Evolutionary conservation across 352 stramenopile species (phyloP).

Genomic region (Thalassiosira oceanica): DNA sequence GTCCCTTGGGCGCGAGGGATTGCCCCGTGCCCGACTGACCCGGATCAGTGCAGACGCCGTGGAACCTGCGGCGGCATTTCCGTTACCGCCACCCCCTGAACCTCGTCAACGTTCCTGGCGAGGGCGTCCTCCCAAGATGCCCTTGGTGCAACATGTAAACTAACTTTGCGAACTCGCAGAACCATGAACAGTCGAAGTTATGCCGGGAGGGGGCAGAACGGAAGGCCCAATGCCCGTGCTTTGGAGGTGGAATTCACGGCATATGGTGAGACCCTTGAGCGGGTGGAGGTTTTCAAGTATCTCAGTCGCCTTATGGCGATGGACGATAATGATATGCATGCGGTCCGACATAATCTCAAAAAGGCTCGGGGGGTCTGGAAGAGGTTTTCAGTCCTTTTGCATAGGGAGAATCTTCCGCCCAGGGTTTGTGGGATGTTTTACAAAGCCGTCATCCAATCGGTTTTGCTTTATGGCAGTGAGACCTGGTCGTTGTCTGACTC

Average conservation of each 20-base stretch:
- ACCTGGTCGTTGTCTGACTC: conserved; percentile 17
- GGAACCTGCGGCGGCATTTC: neutral
- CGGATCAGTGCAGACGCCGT: neutral
- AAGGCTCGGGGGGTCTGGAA: conserved; percentile 15
- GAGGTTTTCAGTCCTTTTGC: conserved; percentile 2
- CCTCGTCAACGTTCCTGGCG: neutral
- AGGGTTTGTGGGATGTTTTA: conserved; percentile 17
- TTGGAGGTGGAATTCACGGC: too few species aligned
- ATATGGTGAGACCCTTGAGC: too few species aligned
- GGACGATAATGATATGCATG: conserved; percentile 15
- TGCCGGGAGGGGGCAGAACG: neutral
- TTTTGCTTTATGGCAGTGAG: conserved; percentile 21
- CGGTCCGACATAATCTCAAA: conserved; percentile 10
- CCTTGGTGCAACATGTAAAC: neutral
- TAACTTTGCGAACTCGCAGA: neutral
- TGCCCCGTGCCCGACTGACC: neutral
- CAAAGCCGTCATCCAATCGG: conserved; percentile 8
- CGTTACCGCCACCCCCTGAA: neutral
- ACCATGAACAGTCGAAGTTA: conserved; percentile 1
- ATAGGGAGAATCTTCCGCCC: neutral
- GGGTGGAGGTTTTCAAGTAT: too few species aligned
- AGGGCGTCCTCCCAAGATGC: neutral
- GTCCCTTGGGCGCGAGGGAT: neutral
- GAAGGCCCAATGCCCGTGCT: neutral
- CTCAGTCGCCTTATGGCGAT: conserved; percentile 5